These are phyloP conservation scores for sorghum (Sorghum bicolor) DNA, from an alignment of 176 grass and related monocot genomes.

Conservation along the genomic window Sorghum_bicolor_NCBIv3 NC_012871.2:67676001-67676500, in stretches of 20 bases:
- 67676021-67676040: constrained; percentile 5
- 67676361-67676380: constrained; percentile 32
- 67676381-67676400: too few species aligned
- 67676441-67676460: too few species aligned
- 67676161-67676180: background rate
- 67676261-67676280: constrained; percentile 26
- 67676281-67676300: constrained; percentile 25
- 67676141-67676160: background rate
- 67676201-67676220: background rate
- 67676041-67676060: constrained; percentile 1
- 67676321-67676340: background rate
- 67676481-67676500: too few species aligned
- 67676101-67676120: background rate
- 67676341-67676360: constrained; percentile 1
- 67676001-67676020: background rate
- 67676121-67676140: background rate
- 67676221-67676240: background rate
- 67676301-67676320: constrained; percentile 31
- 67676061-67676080: constrained; percentile 57
- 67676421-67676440: too few species aligned
- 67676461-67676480: too few species aligned
- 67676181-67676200: too few species aligned
- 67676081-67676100: constrained; percentile 36
- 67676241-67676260: constrained; percentile 33
- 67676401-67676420: background rate